Conservation (phyloP, 2,329 filamentous ascomycete species). For the Remersonia thermophila region DNA sequence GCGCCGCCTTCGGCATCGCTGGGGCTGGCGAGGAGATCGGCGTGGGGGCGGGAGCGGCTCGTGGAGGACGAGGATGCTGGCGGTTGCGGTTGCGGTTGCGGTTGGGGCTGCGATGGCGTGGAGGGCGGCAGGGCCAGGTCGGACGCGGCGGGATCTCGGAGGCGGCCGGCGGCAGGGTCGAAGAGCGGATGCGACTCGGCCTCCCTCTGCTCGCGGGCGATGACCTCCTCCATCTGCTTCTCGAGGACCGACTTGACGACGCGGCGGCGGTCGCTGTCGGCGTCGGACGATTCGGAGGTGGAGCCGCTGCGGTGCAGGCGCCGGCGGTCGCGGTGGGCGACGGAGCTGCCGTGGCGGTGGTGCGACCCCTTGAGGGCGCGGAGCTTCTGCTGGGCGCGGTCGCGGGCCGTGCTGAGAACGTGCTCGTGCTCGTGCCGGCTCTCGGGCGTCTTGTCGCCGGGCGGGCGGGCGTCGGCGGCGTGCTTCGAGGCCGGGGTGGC, state of each 20-base stretch:
- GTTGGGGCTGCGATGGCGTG: not conserved
- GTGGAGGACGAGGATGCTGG: slow-evolving; percentile 10
- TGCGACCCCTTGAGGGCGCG: slow-evolving; percentile 43
- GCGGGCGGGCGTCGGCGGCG: slow-evolving; percentile 5
- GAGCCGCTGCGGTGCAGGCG: slow-evolving; percentile 38
- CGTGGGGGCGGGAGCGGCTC: slow-evolving; percentile 5
- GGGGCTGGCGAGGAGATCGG: slow-evolving; percentile 21
- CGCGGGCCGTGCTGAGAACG: slow-evolving; percentile 40
- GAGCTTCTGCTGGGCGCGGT: slow-evolving; percentile 48
- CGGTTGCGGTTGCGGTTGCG: slow-evolving; percentile 5
- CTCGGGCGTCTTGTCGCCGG: slow-evolving; percentile 14
- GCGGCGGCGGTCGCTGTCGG: slow-evolving; percentile 35
- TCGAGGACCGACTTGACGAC: slow-evolving; percentile 42
- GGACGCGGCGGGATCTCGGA: slow-evolving; percentile 24
- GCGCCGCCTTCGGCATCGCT: no score
- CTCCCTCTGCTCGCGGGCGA: slow-evolving; percentile 39
- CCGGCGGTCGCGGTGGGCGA: slow-evolving; percentile 40
- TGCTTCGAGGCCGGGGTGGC: slow-evolving; percentile 14
- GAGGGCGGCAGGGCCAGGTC: slow-evolving; percentile 17
- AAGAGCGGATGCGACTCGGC: slow-evolving; percentile 24
- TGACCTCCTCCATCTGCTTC: slow-evolving; percentile 50
- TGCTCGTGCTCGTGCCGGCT: slow-evolving; percentile 26
- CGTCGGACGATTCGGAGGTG: slow-evolving; percentile 49
- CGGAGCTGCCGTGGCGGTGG: slow-evolving; percentile 39
- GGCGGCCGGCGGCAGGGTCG: slow-evolving; percentile 22